Evolutionary conservation across 2,329 filamentous ascomycete species (phyloP).

Genomic region (Xylariaceae sp.): DNA sequence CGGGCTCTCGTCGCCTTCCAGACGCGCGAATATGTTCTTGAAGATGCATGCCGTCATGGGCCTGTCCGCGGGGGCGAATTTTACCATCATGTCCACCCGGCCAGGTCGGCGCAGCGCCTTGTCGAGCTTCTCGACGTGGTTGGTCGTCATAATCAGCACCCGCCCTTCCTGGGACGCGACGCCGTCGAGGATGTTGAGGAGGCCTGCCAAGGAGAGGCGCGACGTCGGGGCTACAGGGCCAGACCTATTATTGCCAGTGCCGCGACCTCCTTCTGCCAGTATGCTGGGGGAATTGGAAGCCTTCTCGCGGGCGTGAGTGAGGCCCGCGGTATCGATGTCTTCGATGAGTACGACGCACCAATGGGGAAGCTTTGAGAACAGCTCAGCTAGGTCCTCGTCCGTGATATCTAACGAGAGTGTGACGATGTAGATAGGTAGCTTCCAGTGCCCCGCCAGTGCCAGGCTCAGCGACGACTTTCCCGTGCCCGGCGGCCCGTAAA

Average conservation of each 20-base stretch:
- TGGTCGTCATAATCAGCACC: conserved; percentile 63
- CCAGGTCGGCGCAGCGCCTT: conserved; percentile 58
- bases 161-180: conserved; percentile 59
- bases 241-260: conserved; percentile 18
- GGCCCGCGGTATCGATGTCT: conserved; percentile 68
- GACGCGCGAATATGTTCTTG: conserved; percentile 50
- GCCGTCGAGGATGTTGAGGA: conserved; percentile 78
- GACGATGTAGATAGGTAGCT: conserved; percentile 67
- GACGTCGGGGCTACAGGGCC: neutral
- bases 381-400: conserved; percentile 57
- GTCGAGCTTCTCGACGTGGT: conserved; percentile 56
- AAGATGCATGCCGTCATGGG: conserved; percentile 51
- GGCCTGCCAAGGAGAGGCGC: conserved; percentile 64
- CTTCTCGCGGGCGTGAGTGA: conserved; percentile 54
- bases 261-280: conserved; percentile 31
- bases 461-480: conserved; percentile 71
- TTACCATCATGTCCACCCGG: conserved; percentile 54
- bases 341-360: conserved; percentile 70
- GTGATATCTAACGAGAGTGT: conserved; percentile 57
- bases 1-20: conserved; percentile 42
- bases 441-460: conserved; percentile 64
- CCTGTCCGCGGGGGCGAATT: conserved; percentile 50
- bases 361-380: conserved; percentile 63
- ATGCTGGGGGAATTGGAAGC: conserved; percentile 15
- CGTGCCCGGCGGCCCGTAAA: conserved; percentile 74